Base-by-base conservation (phyloP, 2,329 filamentous ascomycete species). In the Neofusicoccum kwambonambiense region DNA sequence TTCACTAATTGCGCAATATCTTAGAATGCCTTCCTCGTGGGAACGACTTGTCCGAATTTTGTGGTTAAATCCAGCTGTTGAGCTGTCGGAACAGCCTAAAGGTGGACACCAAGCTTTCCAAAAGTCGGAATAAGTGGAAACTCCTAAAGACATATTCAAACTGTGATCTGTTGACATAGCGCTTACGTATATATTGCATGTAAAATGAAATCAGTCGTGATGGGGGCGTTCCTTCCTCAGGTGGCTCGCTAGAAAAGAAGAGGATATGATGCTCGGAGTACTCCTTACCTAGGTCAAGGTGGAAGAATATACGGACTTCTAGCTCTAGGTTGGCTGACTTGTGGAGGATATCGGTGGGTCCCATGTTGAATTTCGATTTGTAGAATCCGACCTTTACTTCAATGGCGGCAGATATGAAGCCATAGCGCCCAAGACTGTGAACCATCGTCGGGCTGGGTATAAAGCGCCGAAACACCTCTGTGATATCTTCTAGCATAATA, bases 251-350 rank as follows among this genome's bases (percentile, higher is more conserved):
- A 65, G 74, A 70, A 65, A 86, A 76, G 75, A 86, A 86, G 64
- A 87, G 81, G 1, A 75, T 77, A 69, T 88, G 85, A 68, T 88
- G 85, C 69, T 88, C 85, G 0, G 79, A 77, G 66, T 78, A 81
- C 0, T 76, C 74, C 0, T 76, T 69, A 0, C 84, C 85, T 0
- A 80, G 75, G 67, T 87, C 85, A 11, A 88, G 75, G 68, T 87
- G 85, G 19, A 82, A 70, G 69, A 88, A 87, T 3, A 78, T 77
- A 1, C 80, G 77, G 12, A 82, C 77, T 57, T 83, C 79, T 35
- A 65, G 64, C 35, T 68, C 70, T 13, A 67, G 67, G 3, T 60
- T 64, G 9, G 62, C 58, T 3, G 64, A 52, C 1, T 39, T 4
- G 68, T 79, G 79, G 1, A 81, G 67, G 41, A 83, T 77, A 65